phyloP scores from a whole-genome alignment of 2,329 filamentous ascomycete species.

The Neonectria hederae region DNA sequence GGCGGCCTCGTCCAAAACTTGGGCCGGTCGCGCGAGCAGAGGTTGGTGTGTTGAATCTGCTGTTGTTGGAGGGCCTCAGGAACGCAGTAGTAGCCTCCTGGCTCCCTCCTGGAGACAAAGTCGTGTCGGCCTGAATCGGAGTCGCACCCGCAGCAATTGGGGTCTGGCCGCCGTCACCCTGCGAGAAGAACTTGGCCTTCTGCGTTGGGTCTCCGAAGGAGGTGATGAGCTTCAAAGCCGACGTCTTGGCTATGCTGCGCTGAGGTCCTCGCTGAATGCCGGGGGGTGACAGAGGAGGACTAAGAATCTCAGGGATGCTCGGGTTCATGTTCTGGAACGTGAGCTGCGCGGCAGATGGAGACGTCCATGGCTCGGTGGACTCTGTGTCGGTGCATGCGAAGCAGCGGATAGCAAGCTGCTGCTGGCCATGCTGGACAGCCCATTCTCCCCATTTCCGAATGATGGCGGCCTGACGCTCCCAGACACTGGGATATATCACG shows the following conservation, averaged over 20 bases:
- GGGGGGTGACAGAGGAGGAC: conserved; percentile 79
- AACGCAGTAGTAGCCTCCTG: conserved; percentile 74
- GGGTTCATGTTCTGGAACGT: conserved; percentile 64
- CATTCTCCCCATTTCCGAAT: conserved; percentile 95
- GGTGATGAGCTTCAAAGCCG: conserved; percentile 90
- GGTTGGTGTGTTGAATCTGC: conserved; percentile 74
- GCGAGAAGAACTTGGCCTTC: conserved; percentile 72
- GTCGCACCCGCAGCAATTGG: conserved; percentile 86
- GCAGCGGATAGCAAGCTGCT: conserved; percentile 89
- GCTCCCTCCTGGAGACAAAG: conserved; percentile 65
- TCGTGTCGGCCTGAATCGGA: conserved; percentile 82
- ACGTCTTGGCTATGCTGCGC: conserved; percentile 77
- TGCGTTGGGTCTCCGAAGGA: conserved; percentile 75
- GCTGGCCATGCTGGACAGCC: conserved; percentile 85
- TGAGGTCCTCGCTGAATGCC: conserved; percentile 67
- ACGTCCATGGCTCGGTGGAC: conserved; percentile 86
- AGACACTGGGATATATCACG: conserved; percentile 82
- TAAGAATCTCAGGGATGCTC: conserved; percentile 69
- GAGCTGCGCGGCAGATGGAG: conserved; percentile 76
- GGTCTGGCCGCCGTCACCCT: conserved; percentile 69
- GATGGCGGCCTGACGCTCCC: conserved; percentile 89
- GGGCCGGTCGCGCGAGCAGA: conserved; percentile 69
- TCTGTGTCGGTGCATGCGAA: conserved; percentile 92
- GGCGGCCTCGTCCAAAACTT: conserved; percentile 69
- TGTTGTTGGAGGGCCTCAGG: conserved; percentile 72